Conservation (phyloP, 129 eudicot genomes). For the Lactuca saligna region DNA sequence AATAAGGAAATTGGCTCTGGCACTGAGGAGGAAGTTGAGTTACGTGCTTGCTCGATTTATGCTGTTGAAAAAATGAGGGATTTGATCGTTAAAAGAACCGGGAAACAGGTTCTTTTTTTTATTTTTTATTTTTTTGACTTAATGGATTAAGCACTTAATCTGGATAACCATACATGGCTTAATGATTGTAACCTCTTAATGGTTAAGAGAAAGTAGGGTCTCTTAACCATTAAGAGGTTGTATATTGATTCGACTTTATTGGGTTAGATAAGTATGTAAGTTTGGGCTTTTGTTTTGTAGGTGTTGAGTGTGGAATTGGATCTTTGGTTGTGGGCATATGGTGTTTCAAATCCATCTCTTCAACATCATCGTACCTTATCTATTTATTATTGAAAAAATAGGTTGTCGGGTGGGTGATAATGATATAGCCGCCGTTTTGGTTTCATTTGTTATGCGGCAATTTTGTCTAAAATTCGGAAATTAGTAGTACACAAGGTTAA, state of each 20-base stretch:
- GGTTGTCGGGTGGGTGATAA: not conserved
- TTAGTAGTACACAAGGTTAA: not conserved
- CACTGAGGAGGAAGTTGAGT: constrained; percentile 87
- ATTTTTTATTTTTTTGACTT: constrained; percentile 13
- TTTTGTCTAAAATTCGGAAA: constrained; percentile 15
- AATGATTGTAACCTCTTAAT: too few relatives aligned
- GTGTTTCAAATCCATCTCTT: constrained; percentile 64
- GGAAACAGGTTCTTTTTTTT: constrained; percentile 68
- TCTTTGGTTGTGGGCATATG: constrained; percentile 91
- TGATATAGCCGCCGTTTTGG: constrained; percentile 10
- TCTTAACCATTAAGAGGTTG: too few relatives aligned
- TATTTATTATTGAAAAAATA: constrained; percentile 56
- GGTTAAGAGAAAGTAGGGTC: too few relatives aligned
- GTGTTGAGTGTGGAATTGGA: constrained; percentile 96
- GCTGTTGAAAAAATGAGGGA: constrained; percentile 91
- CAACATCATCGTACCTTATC: constrained; percentile 82
- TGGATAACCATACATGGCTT: too few relatives aligned
- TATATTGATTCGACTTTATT: not conserved
- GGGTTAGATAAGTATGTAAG: not conserved
- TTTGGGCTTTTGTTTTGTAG: constrained; percentile 36
- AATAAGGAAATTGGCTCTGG: constrained; percentile 67
- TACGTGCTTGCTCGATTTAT: constrained; percentile 80
- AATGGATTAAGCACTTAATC: too few relatives aligned
- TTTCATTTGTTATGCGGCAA: constrained; percentile 12
- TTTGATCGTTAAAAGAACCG: constrained; percentile 55